Base-by-base conservation (phyloP, 805 yeast genomes). In the Ogataea wickerhamii region DNA sequence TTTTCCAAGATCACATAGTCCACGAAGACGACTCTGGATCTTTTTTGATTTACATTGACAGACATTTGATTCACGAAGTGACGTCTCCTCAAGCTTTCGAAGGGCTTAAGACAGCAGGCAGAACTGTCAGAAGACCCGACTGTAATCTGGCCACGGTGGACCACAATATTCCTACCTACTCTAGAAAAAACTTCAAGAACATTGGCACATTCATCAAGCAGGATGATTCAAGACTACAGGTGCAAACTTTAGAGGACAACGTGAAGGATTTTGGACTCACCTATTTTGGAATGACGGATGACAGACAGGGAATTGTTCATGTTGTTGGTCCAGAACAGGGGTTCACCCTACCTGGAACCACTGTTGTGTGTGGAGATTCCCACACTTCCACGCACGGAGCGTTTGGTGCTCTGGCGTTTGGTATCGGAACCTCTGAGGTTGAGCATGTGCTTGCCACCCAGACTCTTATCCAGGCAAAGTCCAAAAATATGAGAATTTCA, bases 341-440 rank as follows among this genome's bases (percentile, higher is more conserved):
- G 36, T 93, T 93, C 69, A 93, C 98, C 24, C 73, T 93, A 37
- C 98, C 98, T 25, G 98, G 98, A 54, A 88, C 98, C 36, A 93
- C 98, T 4, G 96, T 93, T 23, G 99, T 93, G 30, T 93, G 98
- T 68, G 99, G 99, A 64, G 99, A 93, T 64, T 88, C 97, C 4
- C 99, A 93, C 63, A 93, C 98, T 19, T 87, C 97, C 3, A 93
- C 99, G 1, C 98, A 93, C 60, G 98, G 99, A 55, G 98, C 98
- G 30, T 93, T 93, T 60, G 98, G 99, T 46, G 71, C 98, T 7
- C 74, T 93, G 41, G 98, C 98, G 10, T 93, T 93, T 56, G 99
- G 99, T 68, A 93, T 93, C 58, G 99, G 98, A 62, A 93, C 98
- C 41, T 89, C 97, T 11, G 98, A 93, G 69, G 98, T 93, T 38